Percentiles rank a stretch among this genome's conserved stretches.
These are phyloP conservation scores for Kewa caespitosa DNA, from an alignment of 179 eudicot genomes.

Conservation along the genomic window DNA sequence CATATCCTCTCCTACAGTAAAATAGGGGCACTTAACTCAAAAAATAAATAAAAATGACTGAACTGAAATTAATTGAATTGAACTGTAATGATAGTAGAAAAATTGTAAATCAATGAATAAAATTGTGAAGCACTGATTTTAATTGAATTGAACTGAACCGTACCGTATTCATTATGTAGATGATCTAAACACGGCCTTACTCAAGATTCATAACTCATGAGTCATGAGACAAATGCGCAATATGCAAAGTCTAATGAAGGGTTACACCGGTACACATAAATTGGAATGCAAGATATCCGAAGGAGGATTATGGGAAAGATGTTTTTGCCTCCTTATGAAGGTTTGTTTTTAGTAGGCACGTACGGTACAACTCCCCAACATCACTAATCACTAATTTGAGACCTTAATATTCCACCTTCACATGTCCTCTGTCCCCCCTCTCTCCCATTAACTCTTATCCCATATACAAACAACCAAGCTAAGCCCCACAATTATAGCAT, in stretches of 20 bases:
- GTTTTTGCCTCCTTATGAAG: slow-evolving; percentile 14
- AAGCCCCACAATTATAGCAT: background rate
- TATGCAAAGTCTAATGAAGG: background rate
- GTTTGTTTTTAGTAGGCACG: slow-evolving; percentile 22
- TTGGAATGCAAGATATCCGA: slow-evolving; percentile 26
- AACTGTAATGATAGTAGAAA: no score
- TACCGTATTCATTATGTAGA: no score
- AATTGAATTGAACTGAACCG: no score
- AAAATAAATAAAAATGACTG: no score
- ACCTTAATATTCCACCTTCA: slow-evolving; percentile 25
- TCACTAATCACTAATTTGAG: slow-evolving; percentile 26
- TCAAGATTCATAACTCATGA: background rate
- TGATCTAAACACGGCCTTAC: no score
- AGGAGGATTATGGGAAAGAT: slow-evolving; percentile 21
- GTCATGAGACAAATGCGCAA: background rate
- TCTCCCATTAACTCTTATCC: background rate
- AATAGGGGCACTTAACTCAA: no score
- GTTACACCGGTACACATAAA: slow-evolving; percentile 2
- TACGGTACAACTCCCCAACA: slow-evolving; percentile 15
- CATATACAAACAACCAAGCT: slow-evolving; percentile 9
- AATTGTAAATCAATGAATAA: no score
- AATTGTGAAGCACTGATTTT: no score
- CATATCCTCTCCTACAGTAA: no score
- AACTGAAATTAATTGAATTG: no score
- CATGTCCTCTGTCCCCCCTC: slow-evolving; percentile 28